Evolutionary conservation across 192 early-diverging fungal genomes (phyloP), one percentile per base, ranked within the genome.

Genomic region (Helicostylum pulchrum): DNA sequence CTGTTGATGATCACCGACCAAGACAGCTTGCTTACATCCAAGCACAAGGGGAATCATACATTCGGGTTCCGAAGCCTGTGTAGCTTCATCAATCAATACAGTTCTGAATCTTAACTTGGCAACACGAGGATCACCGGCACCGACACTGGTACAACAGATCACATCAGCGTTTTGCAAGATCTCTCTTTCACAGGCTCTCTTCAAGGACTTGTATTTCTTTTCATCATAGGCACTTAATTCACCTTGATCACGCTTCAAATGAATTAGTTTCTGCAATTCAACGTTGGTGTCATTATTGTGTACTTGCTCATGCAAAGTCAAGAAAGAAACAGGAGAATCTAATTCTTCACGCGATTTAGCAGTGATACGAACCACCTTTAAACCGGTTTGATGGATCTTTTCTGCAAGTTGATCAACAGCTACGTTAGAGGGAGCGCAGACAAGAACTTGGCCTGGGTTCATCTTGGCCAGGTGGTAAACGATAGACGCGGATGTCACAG

Each of bases 1-100:
- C 70, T 99, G 97, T 78, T 99, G 95, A 72, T 99, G 97, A 74
- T 99, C 97, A 19, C 97, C 97, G 14, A 99, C 96, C 34, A 99
- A 85, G 0, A 99, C 94, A 32, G 89, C 90, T 75, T 98, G 97
- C 66, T 95, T 95, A 49, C 89, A 90, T 9, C 97, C 97, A 64
- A 96, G 79, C 21, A 99, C 95, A 48, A 99, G 80, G 11, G 97
- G 97, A 72, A 99, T 99, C 87, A 99, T 81, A 71, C 94, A 93
- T 77, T 98, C 97, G 6, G 96, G 96, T 68, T 98, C 96, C 23
- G 92, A 88, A 8, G 95, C 89, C 72, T 99, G 97, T 17, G 97
- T 98, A 17, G 94, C 92, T 77, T 99, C 97, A 74, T 99, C 97
- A 54, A 99, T 88, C 47, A 99, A 78, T 1, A 98, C 97, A 14